Base-by-base conservation (phyloP, 2,329 filamentous ascomycete species). In the Trichoderma atroviride region DNA sequence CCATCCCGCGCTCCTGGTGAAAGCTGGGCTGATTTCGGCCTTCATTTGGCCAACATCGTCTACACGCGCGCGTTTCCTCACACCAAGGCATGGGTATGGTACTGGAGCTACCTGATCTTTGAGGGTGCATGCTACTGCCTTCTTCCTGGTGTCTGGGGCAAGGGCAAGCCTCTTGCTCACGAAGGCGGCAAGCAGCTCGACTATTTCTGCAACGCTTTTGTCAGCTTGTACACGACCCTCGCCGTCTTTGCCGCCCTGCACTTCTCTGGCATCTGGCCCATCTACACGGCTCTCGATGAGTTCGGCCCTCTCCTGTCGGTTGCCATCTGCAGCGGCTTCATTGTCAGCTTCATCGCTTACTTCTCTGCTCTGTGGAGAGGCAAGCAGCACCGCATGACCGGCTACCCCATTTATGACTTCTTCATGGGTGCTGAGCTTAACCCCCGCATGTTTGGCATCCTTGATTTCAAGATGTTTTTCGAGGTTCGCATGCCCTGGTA, bases 401-500 rank as follows among this genome's bases (percentile, higher is more conserved):
- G 92, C 50, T 86, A 89, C 74, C 87, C 86, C 57, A 82, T 96
- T 75, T 95, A 96, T 79, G 93, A 96, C 82, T 96, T 96, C 81
- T 96, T 96, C 84, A 94, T 96, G 88, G 93, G 93, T 66, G 91
- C 92, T 14, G 93, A 96, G 82, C 85, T 96, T 68, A 96, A 96
- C 82, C 93, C 93, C 5, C 87, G 93, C 73, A 88, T 71, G 55
- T 71, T 96, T 78, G 91, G 90, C 68, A 90, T 93, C 74, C 82
- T 96, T 62, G 93, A 96, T 81, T 93, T 96, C 83, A 96, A 96
- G 83, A 96, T 96, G 93, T 97, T 97, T 83, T 95, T 94, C 76
- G 94, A 97, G 79, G 93, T 97, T 72, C 91, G 94, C 74, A 87
- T 97, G 73, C 94, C 94, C 53, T 97, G 94, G 94, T 97, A 90